These are phyloP conservation scores for Pseudomonodictys pantanalensis DNA, from an alignment of 495 filamentous ascomycete species.

Conservation along the genomic window DNA sequence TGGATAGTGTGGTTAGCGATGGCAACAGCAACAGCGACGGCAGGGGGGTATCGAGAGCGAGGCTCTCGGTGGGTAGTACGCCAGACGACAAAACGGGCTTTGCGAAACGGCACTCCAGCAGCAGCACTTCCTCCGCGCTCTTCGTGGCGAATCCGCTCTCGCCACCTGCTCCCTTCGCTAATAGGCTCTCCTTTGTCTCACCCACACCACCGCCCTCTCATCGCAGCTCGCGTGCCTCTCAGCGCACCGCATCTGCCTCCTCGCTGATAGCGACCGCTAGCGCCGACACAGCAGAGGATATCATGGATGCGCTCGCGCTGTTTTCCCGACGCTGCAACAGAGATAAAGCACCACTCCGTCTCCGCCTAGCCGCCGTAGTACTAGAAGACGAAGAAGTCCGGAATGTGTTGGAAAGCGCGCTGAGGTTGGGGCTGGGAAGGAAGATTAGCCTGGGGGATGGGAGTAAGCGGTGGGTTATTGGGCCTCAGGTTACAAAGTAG, in stretches of 20 bases:
- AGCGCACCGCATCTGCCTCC: background rate
- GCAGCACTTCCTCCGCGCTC: background rate
- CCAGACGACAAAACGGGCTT: too few relatives aligned
- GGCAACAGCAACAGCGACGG: background rate
- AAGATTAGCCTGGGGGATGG: background rate
- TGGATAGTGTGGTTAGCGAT: too few relatives aligned
- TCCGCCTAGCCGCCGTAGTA: background rate
- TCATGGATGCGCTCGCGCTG: conserved; percentile 5
- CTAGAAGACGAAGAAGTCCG: conserved; percentile 4
- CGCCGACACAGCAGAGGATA: conserved; percentile 2
- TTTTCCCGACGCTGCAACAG: conserved; percentile 11
- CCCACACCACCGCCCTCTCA: background rate
- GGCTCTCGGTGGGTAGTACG: too few relatives aligned
- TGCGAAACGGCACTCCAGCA: too few relatives aligned
- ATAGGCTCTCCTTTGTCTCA: too few relatives aligned
- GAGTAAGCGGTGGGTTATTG: background rate
- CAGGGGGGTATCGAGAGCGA: background rate
- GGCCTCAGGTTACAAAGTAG: too few relatives aligned
- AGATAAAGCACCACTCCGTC: background rate
- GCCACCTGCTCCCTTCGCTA: background rate
- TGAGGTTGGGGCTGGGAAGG: background rate
- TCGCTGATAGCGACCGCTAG: background rate
- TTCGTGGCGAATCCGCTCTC: background rate
- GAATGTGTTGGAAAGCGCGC: background rate
- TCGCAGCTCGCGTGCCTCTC: background rate